Conservation (phyloP, 164 flowering plant genomes). For the Amborella trichopoda region DNA sequence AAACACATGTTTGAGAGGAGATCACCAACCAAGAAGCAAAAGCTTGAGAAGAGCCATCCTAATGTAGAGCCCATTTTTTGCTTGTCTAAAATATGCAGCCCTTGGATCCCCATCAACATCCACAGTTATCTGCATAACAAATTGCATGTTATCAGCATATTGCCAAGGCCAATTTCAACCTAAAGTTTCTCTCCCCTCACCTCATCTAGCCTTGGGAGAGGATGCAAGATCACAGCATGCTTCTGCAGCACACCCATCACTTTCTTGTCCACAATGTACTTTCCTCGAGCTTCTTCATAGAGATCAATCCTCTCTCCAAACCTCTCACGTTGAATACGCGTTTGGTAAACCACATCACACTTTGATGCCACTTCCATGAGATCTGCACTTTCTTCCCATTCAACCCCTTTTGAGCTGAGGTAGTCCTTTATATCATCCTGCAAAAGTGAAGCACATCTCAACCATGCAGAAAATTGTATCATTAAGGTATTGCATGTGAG, state of each 20-base stretch:
- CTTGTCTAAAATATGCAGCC: slow-evolving; percentile 98
- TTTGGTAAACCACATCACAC: slow-evolving; percentile 97
- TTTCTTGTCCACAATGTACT: slow-evolving; percentile 61
- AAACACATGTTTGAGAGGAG: too few relatives aligned
- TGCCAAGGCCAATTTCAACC: too few relatives aligned
- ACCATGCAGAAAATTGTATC: too few relatives aligned
- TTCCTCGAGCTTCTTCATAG: slow-evolving; percentile 91
- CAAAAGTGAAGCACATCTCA: neutral
- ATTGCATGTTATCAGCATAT: neutral
- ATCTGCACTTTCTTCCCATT: slow-evolving; percentile 91
- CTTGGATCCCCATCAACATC: slow-evolving; percentile 91
- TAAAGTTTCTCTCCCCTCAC: slow-evolving; percentile 21
- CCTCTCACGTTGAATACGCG: slow-evolving; percentile 87
- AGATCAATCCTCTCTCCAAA: slow-evolving; percentile 79
- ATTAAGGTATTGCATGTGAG: too few relatives aligned
- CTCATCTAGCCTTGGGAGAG: slow-evolving; percentile 98
- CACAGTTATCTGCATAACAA: slow-evolving; percentile 56
- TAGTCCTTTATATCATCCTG: slow-evolving; percentile 95
- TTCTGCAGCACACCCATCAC: slow-evolving; percentile 69
- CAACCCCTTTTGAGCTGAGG: slow-evolving; percentile 54
- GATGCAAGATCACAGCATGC: slow-evolving; percentile 94
- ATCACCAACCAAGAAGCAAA: slow-evolving; percentile 91
- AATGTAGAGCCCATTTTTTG: slow-evolving; percentile 93
- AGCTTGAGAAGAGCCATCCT: slow-evolving; percentile 96
- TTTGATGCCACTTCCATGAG: slow-evolving; percentile 84